phyloP scores from a whole-genome alignment of 805 yeast species.

The Candida qinlingensis region DNA sequence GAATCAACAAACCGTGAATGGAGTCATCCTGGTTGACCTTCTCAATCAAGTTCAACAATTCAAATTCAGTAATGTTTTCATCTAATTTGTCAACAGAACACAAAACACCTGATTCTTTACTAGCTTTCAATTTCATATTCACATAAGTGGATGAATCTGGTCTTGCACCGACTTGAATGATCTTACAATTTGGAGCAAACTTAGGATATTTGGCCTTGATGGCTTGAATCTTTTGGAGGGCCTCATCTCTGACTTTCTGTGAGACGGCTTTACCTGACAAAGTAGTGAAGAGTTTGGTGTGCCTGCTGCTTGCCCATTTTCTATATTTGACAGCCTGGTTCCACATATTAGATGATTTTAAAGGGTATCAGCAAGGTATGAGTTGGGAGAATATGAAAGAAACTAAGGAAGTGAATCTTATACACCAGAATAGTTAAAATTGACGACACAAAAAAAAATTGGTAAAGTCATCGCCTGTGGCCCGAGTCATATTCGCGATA shows the following conservation, averaged over 20 bases:
- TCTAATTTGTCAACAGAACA: constrained; percentile 64
- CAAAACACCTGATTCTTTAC: constrained; percentile 71
- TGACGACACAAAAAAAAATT: no score
- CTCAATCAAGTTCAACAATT: constrained; percentile 53
- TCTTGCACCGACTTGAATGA: constrained; percentile 82
- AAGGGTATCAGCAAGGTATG: no score
- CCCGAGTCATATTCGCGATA: no score
- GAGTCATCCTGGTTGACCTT: constrained; percentile 65
- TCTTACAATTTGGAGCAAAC: constrained; percentile 61
- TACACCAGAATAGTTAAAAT: no score
- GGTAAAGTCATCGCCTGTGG: no score
- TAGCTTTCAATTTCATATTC: constrained; percentile 86
- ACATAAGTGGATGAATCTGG: constrained; percentile 93
- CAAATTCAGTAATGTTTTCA: constrained; percentile 55
- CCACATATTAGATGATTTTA: neutral
- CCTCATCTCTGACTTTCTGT: constrained; percentile 37
- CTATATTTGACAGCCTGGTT: neutral
- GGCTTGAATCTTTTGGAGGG: constrained; percentile 30
- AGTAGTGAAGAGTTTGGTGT: constrained; percentile 23
- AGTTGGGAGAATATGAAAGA: no score
- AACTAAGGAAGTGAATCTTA: no score
- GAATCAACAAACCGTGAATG: constrained; percentile 85
- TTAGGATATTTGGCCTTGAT: constrained; percentile 36
- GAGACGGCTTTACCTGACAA: constrained; percentile 46
- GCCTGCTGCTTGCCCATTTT: constrained; percentile 15